A percentile compares a stretch with the other conserved stretches of the same genome.
Conservation (phyloP, 2,329 filamentous ascomycete species). For the Penicillium sp. region DNA sequence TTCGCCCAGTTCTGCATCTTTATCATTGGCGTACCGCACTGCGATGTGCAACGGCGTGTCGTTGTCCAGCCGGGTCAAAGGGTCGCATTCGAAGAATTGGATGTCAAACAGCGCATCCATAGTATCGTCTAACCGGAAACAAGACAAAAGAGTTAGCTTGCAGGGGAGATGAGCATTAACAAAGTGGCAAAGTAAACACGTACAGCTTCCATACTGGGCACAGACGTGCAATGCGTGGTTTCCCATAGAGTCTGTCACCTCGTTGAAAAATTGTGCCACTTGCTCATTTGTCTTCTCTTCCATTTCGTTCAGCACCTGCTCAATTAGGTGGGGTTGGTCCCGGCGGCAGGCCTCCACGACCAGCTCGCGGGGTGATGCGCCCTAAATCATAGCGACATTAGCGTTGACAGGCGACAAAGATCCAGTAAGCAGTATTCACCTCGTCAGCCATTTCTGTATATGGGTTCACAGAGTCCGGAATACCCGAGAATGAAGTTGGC, state of each 20-base stretch:
- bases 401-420: neutral
- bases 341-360: conserved; percentile 86
- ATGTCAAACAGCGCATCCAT: conserved; percentile 43
- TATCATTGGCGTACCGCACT: conserved; percentile 41
- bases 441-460: conserved; percentile 35
- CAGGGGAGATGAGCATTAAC: neutral
- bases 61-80: conserved; percentile 39
- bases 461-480: neutral
- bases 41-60: conserved; percentile 41
- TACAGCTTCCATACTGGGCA: conserved; percentile 75
- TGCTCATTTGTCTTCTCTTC: conserved; percentile 52
- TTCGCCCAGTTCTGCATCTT: conserved; percentile 35
- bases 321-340: conserved; percentile 80
- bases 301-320: conserved; percentile 59
- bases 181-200: conserved; percentile 28
- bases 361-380: conserved; percentile 73
- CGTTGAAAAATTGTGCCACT: conserved; percentile 72
- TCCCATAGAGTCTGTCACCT: conserved; percentile 73
- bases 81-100: conserved; percentile 43
- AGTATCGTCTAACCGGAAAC: conserved; percentile 34
- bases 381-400: conserved; percentile 44
- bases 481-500: neutral
- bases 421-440: conserved; percentile 22
- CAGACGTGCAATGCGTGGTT: conserved; percentile 86
- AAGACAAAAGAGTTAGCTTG: neutral